Percentiles rank a stretch among this genome's conserved stretches.
phyloP scores from a whole-genome alignment of 2,329 filamentous ascomycete genomes.

The Aspergillus amoenus region DNA sequence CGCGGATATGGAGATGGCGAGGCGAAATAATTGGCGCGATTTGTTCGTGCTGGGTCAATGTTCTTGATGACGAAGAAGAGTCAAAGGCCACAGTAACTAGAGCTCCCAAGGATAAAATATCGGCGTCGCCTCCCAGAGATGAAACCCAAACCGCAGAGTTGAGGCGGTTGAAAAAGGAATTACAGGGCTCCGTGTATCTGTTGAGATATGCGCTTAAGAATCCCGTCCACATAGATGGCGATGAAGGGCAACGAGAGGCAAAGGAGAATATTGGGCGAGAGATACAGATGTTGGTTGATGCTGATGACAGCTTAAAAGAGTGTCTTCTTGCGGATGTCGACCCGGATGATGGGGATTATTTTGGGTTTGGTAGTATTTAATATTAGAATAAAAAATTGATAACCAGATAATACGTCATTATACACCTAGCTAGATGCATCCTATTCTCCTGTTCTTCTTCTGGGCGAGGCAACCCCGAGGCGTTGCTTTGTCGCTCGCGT shows the following conservation, averaged over 20 bases:
- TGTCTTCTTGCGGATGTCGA: slow-evolving; percentile 27
- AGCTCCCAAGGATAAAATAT: neutral
- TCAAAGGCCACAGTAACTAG: slow-evolving; percentile 2
- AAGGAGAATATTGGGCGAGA: slow-evolving; percentile 34
- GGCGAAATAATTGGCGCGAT: slow-evolving; percentile 64
- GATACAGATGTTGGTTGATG: slow-evolving; percentile 35
- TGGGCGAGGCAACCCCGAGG: too few relatives aligned
- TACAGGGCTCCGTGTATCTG: slow-evolving; percentile 28
- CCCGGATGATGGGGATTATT: slow-evolving; percentile 17
- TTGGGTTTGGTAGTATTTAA: slow-evolving; percentile 4
- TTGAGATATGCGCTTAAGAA: slow-evolving; percentile 33
- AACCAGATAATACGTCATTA: neutral
- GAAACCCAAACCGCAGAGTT: slow-evolving; percentile 14
- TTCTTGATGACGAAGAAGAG: slow-evolving; percentile 40
- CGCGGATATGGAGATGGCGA: slow-evolving; percentile 62
- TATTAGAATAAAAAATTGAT: neutral
- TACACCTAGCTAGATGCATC: too few relatives aligned
- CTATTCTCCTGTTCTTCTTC: too few relatives aligned
- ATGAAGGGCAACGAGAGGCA: slow-evolving; percentile 21
- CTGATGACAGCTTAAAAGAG: slow-evolving; percentile 32
- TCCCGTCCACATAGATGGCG: slow-evolving; percentile 18
- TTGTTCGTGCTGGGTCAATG: slow-evolving; percentile 62
- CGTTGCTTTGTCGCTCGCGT: too few relatives aligned
- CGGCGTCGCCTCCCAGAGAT: neutral
- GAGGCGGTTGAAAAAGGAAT: slow-evolving; percentile 24